phyloP scores from a whole-genome alignment of 345 rosid species.

The Punica granatum region DNA sequence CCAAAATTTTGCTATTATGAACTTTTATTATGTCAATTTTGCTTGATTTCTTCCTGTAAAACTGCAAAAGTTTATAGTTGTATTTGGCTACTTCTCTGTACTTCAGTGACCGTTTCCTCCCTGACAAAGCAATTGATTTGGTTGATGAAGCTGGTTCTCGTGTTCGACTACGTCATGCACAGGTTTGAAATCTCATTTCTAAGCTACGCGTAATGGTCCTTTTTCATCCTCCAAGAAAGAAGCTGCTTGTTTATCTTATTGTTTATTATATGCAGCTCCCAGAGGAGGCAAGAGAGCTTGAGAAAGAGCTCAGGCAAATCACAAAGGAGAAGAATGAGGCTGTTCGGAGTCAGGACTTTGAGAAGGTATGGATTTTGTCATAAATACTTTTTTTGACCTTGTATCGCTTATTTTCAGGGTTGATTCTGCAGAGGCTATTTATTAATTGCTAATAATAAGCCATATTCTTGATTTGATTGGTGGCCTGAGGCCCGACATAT shows the following conservation, averaged over 20 bases:
- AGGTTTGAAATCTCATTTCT: constrained; percentile 2
- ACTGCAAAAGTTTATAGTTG: too few relatives aligned
- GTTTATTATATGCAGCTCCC: constrained; percentile 51
- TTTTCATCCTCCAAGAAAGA: not conserved
- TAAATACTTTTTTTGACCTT: too few relatives aligned
- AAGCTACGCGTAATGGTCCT: not conserved
- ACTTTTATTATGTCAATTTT: too few relatives aligned
- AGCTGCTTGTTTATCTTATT: not conserved
- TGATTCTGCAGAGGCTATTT: too few relatives aligned
- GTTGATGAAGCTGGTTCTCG: constrained; percentile 74
- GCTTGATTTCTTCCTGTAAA: too few relatives aligned
- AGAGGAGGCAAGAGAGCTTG: constrained; percentile 97
- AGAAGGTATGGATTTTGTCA: constrained; percentile 47
- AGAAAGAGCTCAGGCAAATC: constrained; percentile 88
- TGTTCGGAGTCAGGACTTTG: constrained; percentile 90
- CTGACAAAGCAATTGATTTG: constrained; percentile 66
- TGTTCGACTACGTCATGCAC: constrained; percentile 47
- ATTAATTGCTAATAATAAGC: too few relatives aligned
- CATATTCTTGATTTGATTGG: too few relatives aligned
- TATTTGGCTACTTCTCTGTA: not conserved
- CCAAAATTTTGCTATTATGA: too few relatives aligned
- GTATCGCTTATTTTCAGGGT: too few relatives aligned
- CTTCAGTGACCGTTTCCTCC: constrained; percentile 57
- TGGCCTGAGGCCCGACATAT: too few relatives aligned
- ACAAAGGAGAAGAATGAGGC: constrained; percentile 97